phyloP scores from a whole-genome alignment of 192 early-diverging fungal species.

The Powellomyces hirtus region DNA sequence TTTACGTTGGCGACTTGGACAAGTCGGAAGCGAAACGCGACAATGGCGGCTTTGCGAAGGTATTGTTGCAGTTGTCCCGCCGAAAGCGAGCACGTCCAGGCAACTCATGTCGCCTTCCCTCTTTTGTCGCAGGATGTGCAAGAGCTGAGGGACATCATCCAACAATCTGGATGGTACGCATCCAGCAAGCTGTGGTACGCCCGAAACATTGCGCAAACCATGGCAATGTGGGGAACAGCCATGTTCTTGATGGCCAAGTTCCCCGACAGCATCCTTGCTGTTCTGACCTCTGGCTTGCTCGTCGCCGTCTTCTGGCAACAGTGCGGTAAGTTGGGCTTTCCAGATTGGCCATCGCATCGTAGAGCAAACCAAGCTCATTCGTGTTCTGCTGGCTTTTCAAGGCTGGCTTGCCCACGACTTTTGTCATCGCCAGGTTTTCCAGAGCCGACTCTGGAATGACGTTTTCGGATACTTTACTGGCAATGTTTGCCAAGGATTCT shows the following conservation, averaged over 20 bases:
- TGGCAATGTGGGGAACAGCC: slow-evolving; percentile 50
- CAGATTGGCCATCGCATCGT: background rate
- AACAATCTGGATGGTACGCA: slow-evolving; percentile 55
- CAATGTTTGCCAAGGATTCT: slow-evolving; percentile 72
- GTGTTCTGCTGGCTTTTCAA: background rate
- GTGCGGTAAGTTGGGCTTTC: slow-evolving; percentile 40
- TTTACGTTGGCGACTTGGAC: slow-evolving; percentile 71
- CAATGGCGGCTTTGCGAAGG: slow-evolving; percentile 26
- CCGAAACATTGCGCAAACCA: slow-evolving; percentile 56
- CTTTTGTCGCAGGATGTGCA: slow-evolving; percentile 50
- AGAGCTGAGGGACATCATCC: slow-evolving; percentile 52
- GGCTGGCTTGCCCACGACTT: slow-evolving; percentile 80
- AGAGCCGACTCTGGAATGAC: slow-evolving; percentile 62
- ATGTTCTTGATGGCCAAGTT: slow-evolving; percentile 48
- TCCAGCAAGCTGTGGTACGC: slow-evolving; percentile 70
- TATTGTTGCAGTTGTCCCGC: too few relatives aligned
- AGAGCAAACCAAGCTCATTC: background rate
- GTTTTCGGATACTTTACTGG: slow-evolving; percentile 68
- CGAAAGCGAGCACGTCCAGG: too few relatives aligned
- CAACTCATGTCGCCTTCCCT: background rate
- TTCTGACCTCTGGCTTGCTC: slow-evolving; percentile 53
- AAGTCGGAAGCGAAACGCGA: slow-evolving; percentile 23
- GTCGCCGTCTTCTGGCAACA: slow-evolving; percentile 81
- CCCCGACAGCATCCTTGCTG: slow-evolving; percentile 53
- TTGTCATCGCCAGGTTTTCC: slow-evolving; percentile 77